Evolutionary conservation across 768 basidiomycete species (phyloP), one percentile per base, ranked within the genome.

Genomic region (Calocera viscosa): DNA sequence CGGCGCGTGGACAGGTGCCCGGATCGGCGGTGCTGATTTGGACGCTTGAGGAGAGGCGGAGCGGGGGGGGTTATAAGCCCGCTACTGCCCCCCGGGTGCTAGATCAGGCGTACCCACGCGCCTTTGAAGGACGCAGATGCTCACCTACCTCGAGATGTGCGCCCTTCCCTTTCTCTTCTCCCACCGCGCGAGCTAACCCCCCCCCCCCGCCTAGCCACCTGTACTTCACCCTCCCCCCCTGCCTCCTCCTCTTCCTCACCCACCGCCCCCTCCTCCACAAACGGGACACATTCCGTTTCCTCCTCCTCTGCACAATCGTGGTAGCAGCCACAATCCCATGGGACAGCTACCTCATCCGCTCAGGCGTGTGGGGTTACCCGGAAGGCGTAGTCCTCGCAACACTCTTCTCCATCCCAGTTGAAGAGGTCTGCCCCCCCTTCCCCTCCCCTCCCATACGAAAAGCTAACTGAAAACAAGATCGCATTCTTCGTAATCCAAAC

Each of bases 401-500:
- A 16, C 19, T 60, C 5, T 60, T 26, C 10, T 2, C 7, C 22
- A 60, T 60, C 30, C 53, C 53, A 5, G 53, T 60, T 7, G 53
- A 60, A 19, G 53, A 60, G 53, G 53, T 60, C 14, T 19, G 26
- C 30, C 5, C 53, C 11, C 53, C 26, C 22, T 26, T 16, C 5
- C 30, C 24, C 12, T 10, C 49, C 24, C 30, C 5, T 2, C 53
- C 2, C 10, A 16, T 22, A 60, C 19, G 11, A 11, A 11, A 60
- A 16, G 14, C 30, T 60, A 47, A 19, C 16, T 3, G 16, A 19
- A 60, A 2, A 30, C 5, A 28, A 60, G 53, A 28, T 60, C 53
- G 11, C 53, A 2, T 60, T 60, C 53, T 60, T 60, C 26, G 53
- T 60, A 14, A 60, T 60, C 53, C 53, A 60, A 30, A 60, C 53